Base-by-base conservation (phyloP, 164 flowering plant species). In the Tetracentron sinense region DNA sequence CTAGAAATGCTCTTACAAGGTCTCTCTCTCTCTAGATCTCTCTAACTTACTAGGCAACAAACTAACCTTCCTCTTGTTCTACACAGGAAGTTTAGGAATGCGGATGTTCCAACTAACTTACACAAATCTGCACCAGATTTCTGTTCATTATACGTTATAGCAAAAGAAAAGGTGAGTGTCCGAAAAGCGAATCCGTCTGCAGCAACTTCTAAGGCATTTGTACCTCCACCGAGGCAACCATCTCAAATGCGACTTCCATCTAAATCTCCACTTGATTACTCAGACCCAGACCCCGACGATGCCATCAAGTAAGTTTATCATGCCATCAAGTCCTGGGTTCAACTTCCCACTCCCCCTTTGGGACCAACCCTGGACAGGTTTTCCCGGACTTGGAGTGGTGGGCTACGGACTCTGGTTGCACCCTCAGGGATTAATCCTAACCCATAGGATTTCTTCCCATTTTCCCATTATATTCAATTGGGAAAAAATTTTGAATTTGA, bases 111-210 rank as follows among this genome's bases (percentile, higher is more conserved):
- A 16, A 56, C 74, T 10, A 21, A 23, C 30, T 16, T 93, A 42
- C 58, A 56, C 19, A 91, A 83, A 69, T 28, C 56, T 57, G 91
- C 88, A 6, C 98, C 97, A 16, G 89, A 83, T 15, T 94, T 81
- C 64, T 87, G 96, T 58, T 66, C 88, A 0, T 92, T 94, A 17
- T 86, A 81, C 64, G 89, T 89, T 0, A 76, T 94, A 54, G 52
- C 84, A 5, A 89, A 89, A 63, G 84, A 85, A 21, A 94, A 84
- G 75, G 68, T 65, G 60, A 58, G 77, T 0, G 66, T 75, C 19
- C 68, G 84, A 38, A 66, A 82, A 11, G 88, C 92, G 3, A 80
- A 38, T 25, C 71, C 85, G 29, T 76, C 79, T 0, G 68, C 63
- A 0, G 72, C 79, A 11, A 69, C 63, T 58, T 42, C 73, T n/a